Base-by-base conservation (phyloP, 352 stramenopile genomes). In the Globisporangium nodosum region DNA sequence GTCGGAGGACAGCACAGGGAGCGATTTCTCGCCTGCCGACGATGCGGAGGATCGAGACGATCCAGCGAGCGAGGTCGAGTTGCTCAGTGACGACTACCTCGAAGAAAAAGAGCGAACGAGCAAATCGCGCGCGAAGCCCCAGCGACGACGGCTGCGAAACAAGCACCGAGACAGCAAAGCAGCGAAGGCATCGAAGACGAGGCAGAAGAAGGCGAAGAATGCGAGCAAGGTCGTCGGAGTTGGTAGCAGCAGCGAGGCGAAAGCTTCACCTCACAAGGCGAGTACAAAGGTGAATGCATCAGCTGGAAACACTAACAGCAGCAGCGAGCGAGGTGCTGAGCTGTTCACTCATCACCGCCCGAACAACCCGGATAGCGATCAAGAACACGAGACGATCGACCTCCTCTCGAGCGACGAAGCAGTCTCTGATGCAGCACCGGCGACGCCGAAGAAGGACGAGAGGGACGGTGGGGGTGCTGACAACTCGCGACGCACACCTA, bases 21-120 rank as follows among this genome's bases (percentile, higher is more conserved):
- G 74, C 52, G 76, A 81, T 30, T 86, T 81, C 39, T 72, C 64
- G 0, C 68, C 70, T 31, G 56, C 54, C 9, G 76, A 81, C 35
- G 73, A 83, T 40, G 65, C 66, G 18, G 55, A 66, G 2, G 63
- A 66, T 12, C 55, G 66, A 49, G 57, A 60, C 5, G 35, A 42
- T 42, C 35, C 8, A 15, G 74, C 46, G 21, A 53, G 58, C 31
- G 58, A 60, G 3, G 58, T 70, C 21, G 74, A 78, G 51, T 40
- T 80, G 21, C 65, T 86, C 16, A 82, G 71, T 40, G 76, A 84
- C 30, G 76, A 82, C 27, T 78, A 76, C 40, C 39, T 85, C 16
- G 56, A 80, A 45, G 35, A 42, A 11, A 9, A 9, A 4, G 35
- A 42, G 35, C 35, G 12, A 15, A 9, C 35, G 35, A 56, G 65